These are phyloP conservation scores for Rutstroemia sp. DNA, from an alignment of 2,329 filamentous ascomycete genomes.

Conservation along the genomic window DNA sequence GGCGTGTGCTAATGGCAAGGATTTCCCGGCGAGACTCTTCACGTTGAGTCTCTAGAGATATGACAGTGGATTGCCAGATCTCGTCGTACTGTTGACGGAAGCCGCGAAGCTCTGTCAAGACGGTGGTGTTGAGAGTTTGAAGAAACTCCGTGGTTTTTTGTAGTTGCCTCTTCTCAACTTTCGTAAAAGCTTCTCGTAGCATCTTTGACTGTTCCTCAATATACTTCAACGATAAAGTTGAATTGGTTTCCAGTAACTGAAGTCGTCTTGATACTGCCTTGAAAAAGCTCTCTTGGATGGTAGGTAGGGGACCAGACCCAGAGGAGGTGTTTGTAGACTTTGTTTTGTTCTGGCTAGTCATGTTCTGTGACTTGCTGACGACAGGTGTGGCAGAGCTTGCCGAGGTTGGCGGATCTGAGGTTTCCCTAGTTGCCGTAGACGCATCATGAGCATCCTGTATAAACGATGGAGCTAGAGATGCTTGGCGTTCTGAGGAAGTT, in stretches of 20 bases:
- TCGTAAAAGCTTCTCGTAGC: slow-evolving; percentile 76
- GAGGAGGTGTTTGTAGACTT: slow-evolving; percentile 34
- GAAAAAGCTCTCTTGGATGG: slow-evolving; percentile 96
- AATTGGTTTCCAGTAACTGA: slow-evolving; percentile 84
- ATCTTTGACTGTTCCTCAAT: slow-evolving; percentile 94
- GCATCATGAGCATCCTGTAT: background rate
- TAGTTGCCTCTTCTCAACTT: slow-evolving; percentile 81
- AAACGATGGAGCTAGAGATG: background rate
- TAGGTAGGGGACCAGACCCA: slow-evolving; percentile 54
- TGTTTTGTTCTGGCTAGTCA: slow-evolving; percentile 16
- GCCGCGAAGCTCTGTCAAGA: slow-evolving; percentile 69
- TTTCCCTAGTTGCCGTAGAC: slow-evolving; percentile 9
- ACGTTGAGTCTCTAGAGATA: slow-evolving; percentile 82
- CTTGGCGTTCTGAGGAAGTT: background rate
- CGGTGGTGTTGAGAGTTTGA: slow-evolving; percentile 77
- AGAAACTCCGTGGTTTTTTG: slow-evolving; percentile 78
- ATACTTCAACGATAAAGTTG: slow-evolving; percentile 86
- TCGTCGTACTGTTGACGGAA: slow-evolving; percentile 88
- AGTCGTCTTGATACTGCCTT: slow-evolving; percentile 92
- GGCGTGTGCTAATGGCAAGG: slow-evolving; percentile 68
- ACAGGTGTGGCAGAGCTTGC: slow-evolving; percentile 8
- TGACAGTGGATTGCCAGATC: slow-evolving; percentile 90
- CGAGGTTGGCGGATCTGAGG: slow-evolving; percentile 8
- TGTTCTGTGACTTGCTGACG: slow-evolving; percentile 16
- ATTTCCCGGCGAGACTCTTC: slow-evolving; percentile 80